These are phyloP conservation scores for Aspergillus hancockii DNA, from an alignment of 495 filamentous ascomycete species.

Conservation along the genomic window DNA sequence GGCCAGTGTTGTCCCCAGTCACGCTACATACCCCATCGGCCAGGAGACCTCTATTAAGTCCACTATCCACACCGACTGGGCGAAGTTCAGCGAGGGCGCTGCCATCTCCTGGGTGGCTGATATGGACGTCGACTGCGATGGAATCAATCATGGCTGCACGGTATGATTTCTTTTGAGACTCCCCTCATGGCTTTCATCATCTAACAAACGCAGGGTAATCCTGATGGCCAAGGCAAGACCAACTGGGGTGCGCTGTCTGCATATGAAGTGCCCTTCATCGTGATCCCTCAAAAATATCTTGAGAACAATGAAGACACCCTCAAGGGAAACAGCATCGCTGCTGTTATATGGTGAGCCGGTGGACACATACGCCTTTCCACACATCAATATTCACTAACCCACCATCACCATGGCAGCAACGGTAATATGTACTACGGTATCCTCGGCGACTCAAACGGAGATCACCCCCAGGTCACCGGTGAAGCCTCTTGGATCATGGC, in stretches of 20 bases:
- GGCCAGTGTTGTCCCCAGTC: constrained; percentile 23
- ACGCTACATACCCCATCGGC: constrained; percentile 30
- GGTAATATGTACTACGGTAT: constrained; percentile 45
- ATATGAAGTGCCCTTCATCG: constrained; percentile 42
- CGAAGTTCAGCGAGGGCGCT: constrained; percentile 28
- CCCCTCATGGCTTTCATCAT: neutral
- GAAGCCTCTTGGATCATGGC: constrained; percentile 45
- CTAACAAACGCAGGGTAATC: constrained; percentile 27
- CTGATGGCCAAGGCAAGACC: constrained; percentile 32
- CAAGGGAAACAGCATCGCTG: constrained; percentile 38
- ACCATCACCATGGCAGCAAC: constrained; percentile 15
- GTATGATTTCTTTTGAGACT: constrained; percentile 12
- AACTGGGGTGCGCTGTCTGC: constrained; percentile 41
- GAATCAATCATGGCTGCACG: constrained; percentile 34
- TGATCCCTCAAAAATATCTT: constrained; percentile 36
- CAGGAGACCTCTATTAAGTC: constrained; percentile 16
- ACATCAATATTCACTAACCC: neutral
- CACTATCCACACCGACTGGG: constrained; percentile 38
- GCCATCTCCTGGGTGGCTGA: constrained; percentile 39
- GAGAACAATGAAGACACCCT: constrained; percentile 24
- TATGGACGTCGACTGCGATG: constrained; percentile 46
- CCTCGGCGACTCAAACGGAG: constrained; percentile 38
- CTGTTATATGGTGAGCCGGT: constrained; percentile 36
- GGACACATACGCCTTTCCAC: neutral
- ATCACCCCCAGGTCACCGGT: constrained; percentile 36